phyloP scores from a whole-genome alignment of 441 rosid species.

The Omphalea diandra region DNA sequence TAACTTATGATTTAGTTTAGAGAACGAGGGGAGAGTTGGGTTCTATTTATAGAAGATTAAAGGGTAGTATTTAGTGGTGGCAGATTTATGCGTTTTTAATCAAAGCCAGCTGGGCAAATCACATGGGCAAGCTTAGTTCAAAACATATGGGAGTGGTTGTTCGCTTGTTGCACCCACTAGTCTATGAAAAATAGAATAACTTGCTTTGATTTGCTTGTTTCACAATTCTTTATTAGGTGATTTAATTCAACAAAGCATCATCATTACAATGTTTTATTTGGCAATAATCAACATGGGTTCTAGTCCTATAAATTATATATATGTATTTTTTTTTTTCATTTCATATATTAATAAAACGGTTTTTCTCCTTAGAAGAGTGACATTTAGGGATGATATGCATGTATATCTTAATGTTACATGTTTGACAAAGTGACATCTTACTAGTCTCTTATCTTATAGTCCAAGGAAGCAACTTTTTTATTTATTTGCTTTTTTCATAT shows the following conservation, averaged over 20 bases:
- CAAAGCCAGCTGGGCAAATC: slow-evolving; percentile 2
- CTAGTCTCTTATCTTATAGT: too few relatives aligned
- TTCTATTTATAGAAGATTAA: slow-evolving; percentile 33
- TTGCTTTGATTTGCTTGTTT: slow-evolving; percentile 34
- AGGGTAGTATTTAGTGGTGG: too few relatives aligned
- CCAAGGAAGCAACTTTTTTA: too few relatives aligned
- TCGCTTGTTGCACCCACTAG: slow-evolving; percentile 49
- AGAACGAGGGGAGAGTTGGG: background rate
- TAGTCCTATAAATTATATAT: background rate
- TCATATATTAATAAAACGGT: background rate
- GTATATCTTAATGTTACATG: too few relatives aligned
- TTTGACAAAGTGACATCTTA: too few relatives aligned
- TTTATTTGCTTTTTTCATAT: too few relatives aligned
- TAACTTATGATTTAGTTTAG: slow-evolving; percentile 15
- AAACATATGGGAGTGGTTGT: slow-evolving; percentile 40
- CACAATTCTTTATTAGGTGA: slow-evolving; percentile 34
- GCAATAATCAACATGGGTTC: background rate
- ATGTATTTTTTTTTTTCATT: too few relatives aligned
- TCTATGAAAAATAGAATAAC: slow-evolving; percentile 22
- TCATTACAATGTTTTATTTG: slow-evolving; percentile 12
- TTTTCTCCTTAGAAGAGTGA: slow-evolving; percentile 4
- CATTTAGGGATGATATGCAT: background rate
- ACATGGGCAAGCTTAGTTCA: slow-evolving; percentile 15
- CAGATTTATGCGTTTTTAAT: slow-evolving; percentile 10
- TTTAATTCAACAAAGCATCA: slow-evolving; percentile 26